Percentiles rank a stretch among this genome's conserved stretches.
These are phyloP conservation scores for Clarireedia monteithiana DNA, from an alignment of 2,329 filamentous ascomycete genomes.

Conservation along the genomic window DNA sequence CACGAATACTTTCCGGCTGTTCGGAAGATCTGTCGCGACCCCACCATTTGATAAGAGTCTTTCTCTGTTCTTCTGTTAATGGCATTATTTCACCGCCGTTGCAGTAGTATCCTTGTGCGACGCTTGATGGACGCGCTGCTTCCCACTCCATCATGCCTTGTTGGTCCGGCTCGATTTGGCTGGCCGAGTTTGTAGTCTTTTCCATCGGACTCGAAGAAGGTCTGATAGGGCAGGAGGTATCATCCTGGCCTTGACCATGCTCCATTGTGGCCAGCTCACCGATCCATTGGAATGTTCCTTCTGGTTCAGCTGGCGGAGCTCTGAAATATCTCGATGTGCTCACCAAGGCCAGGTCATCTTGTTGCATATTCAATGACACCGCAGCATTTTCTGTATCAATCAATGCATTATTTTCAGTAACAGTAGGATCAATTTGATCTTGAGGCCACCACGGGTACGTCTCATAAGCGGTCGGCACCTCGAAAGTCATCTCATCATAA, in stretches of 20 bases:
- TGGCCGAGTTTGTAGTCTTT: background rate
- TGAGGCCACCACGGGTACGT: conserved; percentile 1
- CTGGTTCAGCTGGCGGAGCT: too few relatives aligned
- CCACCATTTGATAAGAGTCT: conserved; percentile 8
- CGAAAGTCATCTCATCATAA: conserved; percentile 4
- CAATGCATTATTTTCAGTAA: background rate
- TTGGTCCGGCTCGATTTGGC: background rate
- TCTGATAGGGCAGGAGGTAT: background rate
- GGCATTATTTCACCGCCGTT: conserved; percentile 1
- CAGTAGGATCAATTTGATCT: background rate
- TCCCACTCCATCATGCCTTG: conserved; percentile 7
- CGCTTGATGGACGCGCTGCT: conserved; percentile 2
- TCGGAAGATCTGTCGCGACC: conserved; percentile 9
- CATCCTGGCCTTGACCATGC: background rate
- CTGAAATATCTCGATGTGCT: background rate
- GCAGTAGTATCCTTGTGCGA: conserved; percentile 1
- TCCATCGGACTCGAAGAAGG: conserved; percentile 9
- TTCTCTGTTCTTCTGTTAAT: conserved; percentile 5
- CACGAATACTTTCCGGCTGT: conserved; percentile 3
- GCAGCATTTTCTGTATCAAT: background rate
- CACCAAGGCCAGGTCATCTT: background rate
- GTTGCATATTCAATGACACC: background rate
- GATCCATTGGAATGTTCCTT: background rate
- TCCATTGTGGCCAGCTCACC: background rate
- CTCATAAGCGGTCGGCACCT: background rate